These are phyloP conservation scores for Globisporangium cederbergense DNA, from an alignment of 352 stramenopile genomes.

Conservation along the genomic window DNA sequence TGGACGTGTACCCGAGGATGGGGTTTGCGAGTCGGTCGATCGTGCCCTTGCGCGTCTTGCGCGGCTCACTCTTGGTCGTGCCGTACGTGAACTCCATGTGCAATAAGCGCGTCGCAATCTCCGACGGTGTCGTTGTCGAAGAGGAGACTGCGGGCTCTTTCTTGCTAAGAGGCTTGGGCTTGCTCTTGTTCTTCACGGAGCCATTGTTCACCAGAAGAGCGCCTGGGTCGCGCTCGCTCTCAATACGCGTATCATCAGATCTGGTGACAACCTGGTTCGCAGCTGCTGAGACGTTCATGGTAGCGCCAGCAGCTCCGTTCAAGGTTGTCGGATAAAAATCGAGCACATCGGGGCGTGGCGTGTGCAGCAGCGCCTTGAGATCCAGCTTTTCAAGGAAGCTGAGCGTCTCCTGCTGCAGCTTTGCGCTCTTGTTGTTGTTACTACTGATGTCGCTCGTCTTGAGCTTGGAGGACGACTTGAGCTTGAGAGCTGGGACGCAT, in stretches of 20 bases:
- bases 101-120: constrained; percentile 29
- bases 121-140: background rate
- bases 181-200: background rate
- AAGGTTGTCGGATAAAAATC: constrained; percentile 28
- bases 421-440: constrained; percentile 17
- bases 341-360: constrained; percentile 52
- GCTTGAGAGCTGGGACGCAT: background rate
- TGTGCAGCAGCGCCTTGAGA: constrained; percentile 56
- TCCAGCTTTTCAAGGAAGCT: constrained; percentile 60
- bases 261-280: background rate
- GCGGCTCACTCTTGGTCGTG: constrained; percentile 33
- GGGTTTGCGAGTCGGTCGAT: constrained; percentile 64
- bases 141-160: background rate
- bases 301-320: constrained; percentile 2
- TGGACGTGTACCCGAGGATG: constrained; percentile 64
- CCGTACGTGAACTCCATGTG: constrained; percentile 70
- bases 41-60: constrained; percentile 56
- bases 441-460: background rate
- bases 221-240: constrained; percentile 1
- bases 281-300: too few species aligned
- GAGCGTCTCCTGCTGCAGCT: constrained; percentile 44
- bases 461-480: background rate
- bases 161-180: background rate
- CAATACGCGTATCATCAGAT: constrained; percentile 4
- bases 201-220: background rate